Evolutionary conservation across 352 stramenopile species (phyloP).

Genomic region (Pythium aquatile): DNA sequence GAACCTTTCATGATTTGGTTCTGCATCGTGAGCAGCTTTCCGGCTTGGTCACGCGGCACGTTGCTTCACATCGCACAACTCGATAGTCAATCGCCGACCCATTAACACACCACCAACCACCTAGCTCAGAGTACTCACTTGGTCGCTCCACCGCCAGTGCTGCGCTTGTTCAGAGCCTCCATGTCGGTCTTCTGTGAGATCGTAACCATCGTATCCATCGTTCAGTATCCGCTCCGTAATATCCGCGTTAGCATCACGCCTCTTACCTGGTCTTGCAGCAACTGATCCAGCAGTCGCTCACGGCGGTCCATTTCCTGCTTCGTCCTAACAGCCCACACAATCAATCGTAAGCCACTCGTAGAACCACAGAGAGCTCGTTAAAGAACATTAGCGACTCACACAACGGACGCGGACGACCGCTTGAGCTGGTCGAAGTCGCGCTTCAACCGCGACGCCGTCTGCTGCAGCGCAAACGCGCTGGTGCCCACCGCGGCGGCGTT

Average conservation of each 20-base stretch:
- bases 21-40: slow-evolving; percentile 77
- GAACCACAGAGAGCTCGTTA: background rate
- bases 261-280: slow-evolving; percentile 53
- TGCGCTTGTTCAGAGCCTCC: slow-evolving; percentile 75
- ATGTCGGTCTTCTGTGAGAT: slow-evolving; percentile 60
- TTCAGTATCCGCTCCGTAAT: background rate
- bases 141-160: slow-evolving; percentile 23
- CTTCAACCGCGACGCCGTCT: slow-evolving; percentile 76
- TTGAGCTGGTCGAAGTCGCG: slow-evolving; percentile 83
- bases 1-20: slow-evolving; percentile 88
- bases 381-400: slow-evolving; percentile 36
- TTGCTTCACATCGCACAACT: slow-evolving; percentile 16
- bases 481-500: slow-evolving; percentile 65
- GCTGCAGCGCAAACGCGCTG: slow-evolving; percentile 83
- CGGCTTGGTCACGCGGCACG: slow-evolving; percentile 33
- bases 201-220: background rate
- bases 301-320: slow-evolving; percentile 70
- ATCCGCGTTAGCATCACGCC: background rate
- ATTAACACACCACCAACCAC: background rate
- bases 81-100: background rate
- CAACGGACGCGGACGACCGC: slow-evolving; percentile 37
- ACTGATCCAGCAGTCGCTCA: slow-evolving; percentile 57
- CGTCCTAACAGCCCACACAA: slow-evolving; percentile 33
- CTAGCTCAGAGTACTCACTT: slow-evolving; percentile 6
- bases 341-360: background rate